Conservation (phyloP, 73 alveolate genomes). For the Paramecium caudatum region DNA sequence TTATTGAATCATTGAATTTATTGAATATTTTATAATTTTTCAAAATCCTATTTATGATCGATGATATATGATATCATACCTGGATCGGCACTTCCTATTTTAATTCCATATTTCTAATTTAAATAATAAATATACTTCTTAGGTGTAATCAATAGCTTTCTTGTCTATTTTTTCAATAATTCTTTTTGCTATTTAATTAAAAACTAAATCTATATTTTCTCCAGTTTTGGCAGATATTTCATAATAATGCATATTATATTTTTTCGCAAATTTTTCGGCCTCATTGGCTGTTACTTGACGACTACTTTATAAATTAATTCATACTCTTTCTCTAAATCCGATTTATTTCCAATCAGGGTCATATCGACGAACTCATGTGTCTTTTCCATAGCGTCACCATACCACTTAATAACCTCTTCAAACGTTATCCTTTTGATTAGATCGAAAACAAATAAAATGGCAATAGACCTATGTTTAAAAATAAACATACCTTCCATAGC, state of each 20-base stretch:
- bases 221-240: conserved; percentile 89
- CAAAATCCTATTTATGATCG: too few relatives aligned
- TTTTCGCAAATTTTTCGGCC: conserved; percentile 84
- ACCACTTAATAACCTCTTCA: conserved; percentile 77
- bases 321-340: conserved; percentile 77
- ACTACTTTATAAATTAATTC: conserved; percentile 18
- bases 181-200: conserved; percentile 27
- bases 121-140: not conserved
- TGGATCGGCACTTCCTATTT: too few relatives aligned
- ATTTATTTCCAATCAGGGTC: conserved; percentile 86
- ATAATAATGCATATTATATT: conserved; percentile 79
- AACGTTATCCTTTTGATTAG: conserved; percentile 80
- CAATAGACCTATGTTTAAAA: conserved; percentile 71
- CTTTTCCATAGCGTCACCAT: conserved; percentile 78
- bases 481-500: conserved; percentile 74
- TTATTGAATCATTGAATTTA: too few relatives aligned
- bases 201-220: conserved; percentile 83
- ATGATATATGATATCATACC: too few relatives aligned
- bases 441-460: conserved; percentile 83
- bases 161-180: conserved; percentile 43
- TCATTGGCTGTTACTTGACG: conserved; percentile 87
- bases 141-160: conserved; percentile 30
- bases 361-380: conserved; percentile 79
- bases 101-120: conserved; percentile 59
- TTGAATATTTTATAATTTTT: too few relatives aligned